A percentile compares a stretch with the other conserved stretches of the same genome.
Evolutionary conservation across 1,284 basidiomycete genomes (phyloP).

Genomic region (Puccinia novopanici): DNA sequence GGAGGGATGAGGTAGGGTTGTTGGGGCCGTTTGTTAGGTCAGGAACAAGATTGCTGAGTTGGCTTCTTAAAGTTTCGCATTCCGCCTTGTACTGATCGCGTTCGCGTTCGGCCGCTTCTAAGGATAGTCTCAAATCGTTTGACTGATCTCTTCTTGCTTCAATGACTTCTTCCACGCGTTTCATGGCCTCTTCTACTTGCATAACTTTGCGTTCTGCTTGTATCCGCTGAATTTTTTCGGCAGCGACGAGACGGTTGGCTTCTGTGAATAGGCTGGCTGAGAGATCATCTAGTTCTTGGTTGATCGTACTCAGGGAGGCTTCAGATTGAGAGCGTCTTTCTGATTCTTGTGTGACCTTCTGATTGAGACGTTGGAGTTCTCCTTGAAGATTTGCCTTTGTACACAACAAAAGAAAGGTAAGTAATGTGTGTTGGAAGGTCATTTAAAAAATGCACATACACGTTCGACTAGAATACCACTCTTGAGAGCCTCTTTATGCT

Average conservation of each 20-base stretch:
- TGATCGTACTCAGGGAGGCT: conserved; percentile 74
- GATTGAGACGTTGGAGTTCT: conserved; percentile 91
- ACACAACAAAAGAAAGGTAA: neutral
- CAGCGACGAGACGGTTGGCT: conserved; percentile 68
- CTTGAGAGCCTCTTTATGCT: conserved; percentile 72
- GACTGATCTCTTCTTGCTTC: conserved; percentile 80
- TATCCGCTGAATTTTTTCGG: conserved; percentile 74
- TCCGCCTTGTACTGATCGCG: conserved; percentile 13
- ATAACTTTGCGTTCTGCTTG: conserved; percentile 79
- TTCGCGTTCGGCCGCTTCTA: conserved; percentile 46
- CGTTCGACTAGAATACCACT: conserved; percentile 85
- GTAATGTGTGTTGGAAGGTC: neutral
- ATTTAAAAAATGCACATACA: conserved; percentile 7
- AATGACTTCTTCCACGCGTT: conserved; percentile 81
- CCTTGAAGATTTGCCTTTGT: conserved; percentile 75
- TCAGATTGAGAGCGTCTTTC: conserved; percentile 81
- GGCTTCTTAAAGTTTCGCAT: conserved; percentile 52
- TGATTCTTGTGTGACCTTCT: conserved; percentile 89
- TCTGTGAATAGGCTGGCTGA: conserved; percentile 69
- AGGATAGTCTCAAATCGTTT: conserved; percentile 65
- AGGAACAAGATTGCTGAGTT: neutral
- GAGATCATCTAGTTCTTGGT: conserved; percentile 79
- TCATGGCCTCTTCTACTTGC: conserved; percentile 76
- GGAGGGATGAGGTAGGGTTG: conserved; percentile 21
- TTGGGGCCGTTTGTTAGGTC: neutral